phyloP scores from a whole-genome alignment of 2,329 filamentous ascomycete genomes.

The Pestalotiopsis sp. region DNA sequence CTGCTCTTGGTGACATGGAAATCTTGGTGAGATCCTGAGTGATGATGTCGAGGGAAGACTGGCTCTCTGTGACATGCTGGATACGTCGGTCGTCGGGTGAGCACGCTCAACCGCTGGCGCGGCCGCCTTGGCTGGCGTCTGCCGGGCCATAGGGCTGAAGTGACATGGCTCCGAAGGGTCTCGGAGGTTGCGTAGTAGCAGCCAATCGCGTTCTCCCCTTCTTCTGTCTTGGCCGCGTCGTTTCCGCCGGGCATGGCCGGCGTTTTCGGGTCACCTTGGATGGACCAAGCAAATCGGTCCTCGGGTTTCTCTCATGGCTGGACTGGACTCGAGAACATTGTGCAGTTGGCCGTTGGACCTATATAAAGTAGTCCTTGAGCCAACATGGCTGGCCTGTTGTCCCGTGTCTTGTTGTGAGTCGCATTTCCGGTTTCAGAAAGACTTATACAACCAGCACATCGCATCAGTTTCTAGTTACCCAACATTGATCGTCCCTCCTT shows the following conservation, averaged over 20 bases:
- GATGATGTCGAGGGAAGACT: background rate
- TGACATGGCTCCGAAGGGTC: constrained; percentile 24
- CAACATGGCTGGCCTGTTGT: background rate
- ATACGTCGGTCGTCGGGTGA: background rate
- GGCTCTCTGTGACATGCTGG: background rate
- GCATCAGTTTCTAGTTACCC: background rate
- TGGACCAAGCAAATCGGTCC: background rate
- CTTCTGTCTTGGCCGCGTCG: background rate
- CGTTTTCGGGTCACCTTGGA: background rate
- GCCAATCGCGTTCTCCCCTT: constrained; percentile 32
- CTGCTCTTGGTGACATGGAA: background rate
- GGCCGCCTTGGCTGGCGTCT: background rate
- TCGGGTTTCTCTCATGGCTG: background rate
- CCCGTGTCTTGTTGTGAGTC: background rate
- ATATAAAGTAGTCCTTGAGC: background rate
- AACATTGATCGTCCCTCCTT: background rate
- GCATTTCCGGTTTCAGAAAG: background rate
- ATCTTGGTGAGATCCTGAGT: background rate
- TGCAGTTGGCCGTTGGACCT: background rate
- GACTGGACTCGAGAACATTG: background rate
- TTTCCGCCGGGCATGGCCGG: background rate
- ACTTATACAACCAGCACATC: background rate
- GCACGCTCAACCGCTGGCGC: background rate
- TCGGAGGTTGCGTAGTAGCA: constrained; percentile 24
- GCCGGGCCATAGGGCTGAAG: background rate